Evolutionary conservation across 257 asterid genomes (phyloP), one percentile per base, ranked within the genome.

Genomic region (Ajuga chamaepitys): DNA sequence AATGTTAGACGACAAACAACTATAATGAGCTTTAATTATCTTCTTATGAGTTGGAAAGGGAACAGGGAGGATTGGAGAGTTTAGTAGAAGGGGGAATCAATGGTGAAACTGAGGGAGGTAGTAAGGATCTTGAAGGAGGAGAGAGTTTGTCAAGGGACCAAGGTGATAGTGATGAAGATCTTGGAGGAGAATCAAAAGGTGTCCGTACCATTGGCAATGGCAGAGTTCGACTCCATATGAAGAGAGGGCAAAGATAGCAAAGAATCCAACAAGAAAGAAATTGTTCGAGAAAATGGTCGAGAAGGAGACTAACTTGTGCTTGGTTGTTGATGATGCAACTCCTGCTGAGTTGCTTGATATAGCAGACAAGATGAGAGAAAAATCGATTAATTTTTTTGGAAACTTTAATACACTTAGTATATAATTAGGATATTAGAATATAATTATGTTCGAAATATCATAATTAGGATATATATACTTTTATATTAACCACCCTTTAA

Each of bases 41-140:
- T 38, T 63, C 48, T 63, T 38, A 52, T 4, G 13, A 25, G 24
- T 26, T 62, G 52, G 76, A 60, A 70, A 91, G 98, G 87, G 98
- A 92, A 71, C 98, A 89, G 81, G 98, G 97, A 61, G 98, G 97
- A 67, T 78, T 91, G 82, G 94, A 89, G 67, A 93, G 82, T 70
- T 81, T 93, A 78, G 97, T 96, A 1, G 85, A 85, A 50, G 85
- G 84, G 65, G 98, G 98, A 64, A 84, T 93, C 41, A 9, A 82
- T 93, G 97, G 94, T 93, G 64, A 93, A 83, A 67, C 76, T 93
- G 78, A 84, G 77, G 70, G 95, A 85, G 67, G 83, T 93, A 93
- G 95, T 93, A 66, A 85, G 82, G 78, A 87, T 92, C 68, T 74
- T 92, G 80, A 89, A 87, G 83, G 86, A 87, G 57, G 95, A 95